Evolutionary conservation across 768 basidiomycete species (phyloP), one percentile per base, ranked within the genome.

Genomic region (Rickenella mellea): DNA sequence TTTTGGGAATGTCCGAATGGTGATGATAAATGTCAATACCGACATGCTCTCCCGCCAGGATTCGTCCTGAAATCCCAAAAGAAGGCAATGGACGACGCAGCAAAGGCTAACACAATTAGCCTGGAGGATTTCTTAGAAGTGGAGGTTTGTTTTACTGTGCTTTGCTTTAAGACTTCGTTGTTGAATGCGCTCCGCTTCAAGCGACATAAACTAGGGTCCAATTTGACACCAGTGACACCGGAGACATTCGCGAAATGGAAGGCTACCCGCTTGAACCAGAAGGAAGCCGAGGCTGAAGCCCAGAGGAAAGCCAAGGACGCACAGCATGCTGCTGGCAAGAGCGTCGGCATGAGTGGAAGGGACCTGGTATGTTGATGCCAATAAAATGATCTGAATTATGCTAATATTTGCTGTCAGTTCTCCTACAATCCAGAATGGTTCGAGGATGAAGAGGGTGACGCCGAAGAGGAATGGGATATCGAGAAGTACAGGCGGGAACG

Each of bases 51-150:
- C 10, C 94, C 94, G 7, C 89, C 94, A 26, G 94, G 94, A 3
- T 98, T 96, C 61, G 83, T 96, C 19, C 77, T 98, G 52, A 96
- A 86, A 61, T 88, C 89, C 3, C 90, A 98, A 63, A 82, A 71
- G 66, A 97, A 97, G 63, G 89, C 89, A 3, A 67, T 77, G 28
- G 92, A 91, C 41, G 93, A 93, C 11, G 90, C 87, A 2, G 89
- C 85, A 20, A 93, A 90, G 62, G 82, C 85, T 4, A 83, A 86
- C 44, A 67, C 71, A 39, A 98, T 99, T 57, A 90, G 87, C 51
- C 52, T 99, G 28, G 96, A 98, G 58, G 96, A 98, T 51, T 99
- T 99, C 69, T 59, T 99, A 43, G 96, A 99, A 66, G 89, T 90
- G 39, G 94, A 98, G 80, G 92, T 91, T 51, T 42, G 70, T 52